Percentiles rank a stretch among this genome's conserved stretches.
Evolutionary conservation across 2,329 filamentous ascomycete species (phyloP).

Genomic region (Penicillium sp.): DNA sequence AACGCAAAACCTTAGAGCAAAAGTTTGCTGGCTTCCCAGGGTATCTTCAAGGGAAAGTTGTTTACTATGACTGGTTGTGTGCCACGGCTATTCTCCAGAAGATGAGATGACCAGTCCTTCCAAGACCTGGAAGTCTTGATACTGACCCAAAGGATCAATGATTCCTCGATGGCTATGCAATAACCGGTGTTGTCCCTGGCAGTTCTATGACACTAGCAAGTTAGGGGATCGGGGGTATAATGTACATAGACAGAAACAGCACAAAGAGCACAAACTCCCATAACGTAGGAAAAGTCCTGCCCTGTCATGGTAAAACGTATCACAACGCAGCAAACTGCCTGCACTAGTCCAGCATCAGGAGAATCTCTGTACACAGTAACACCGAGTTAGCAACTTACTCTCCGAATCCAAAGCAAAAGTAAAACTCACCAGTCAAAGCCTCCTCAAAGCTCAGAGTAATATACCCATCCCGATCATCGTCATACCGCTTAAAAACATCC

Average conservation of each 20-base stretch:
- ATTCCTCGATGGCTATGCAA: conserved; percentile 5
- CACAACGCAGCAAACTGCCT: not conserved
- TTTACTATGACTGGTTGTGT: not conserved
- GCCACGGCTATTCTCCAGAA: not conserved
- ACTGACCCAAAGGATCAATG: not conserved
- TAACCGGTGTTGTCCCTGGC: not conserved
- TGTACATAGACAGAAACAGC: not conserved
- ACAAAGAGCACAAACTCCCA: conserved; percentile 5
- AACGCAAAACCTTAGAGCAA: conserved; percentile 16
- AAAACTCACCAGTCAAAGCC: conserved; percentile 60
- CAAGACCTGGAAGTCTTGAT: not conserved
- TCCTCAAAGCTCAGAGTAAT: conserved; percentile 80
- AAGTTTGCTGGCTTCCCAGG: conserved; percentile 13
- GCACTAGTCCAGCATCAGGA: conserved; percentile 31
- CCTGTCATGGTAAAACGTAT: not conserved
- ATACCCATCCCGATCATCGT: conserved; percentile 92
- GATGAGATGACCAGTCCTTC: not conserved
- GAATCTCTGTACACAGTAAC: conserved; percentile 27
- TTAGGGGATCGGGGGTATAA: conserved; percentile 12
- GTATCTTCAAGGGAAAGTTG: conserved; percentile 18
- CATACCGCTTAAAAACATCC: conserved; percentile 98
- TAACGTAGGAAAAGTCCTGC: not conserved
- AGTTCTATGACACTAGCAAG: conserved; percentile 6
- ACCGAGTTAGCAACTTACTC: conserved; percentile 5
- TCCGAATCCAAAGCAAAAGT: not conserved